A percentile compares a stretch with the other conserved stretches of the same genome.
Evolutionary conservation across 2,329 filamentous ascomycete genomes (phyloP).

Genomic region (Colletotrichum aenigma): DNA sequence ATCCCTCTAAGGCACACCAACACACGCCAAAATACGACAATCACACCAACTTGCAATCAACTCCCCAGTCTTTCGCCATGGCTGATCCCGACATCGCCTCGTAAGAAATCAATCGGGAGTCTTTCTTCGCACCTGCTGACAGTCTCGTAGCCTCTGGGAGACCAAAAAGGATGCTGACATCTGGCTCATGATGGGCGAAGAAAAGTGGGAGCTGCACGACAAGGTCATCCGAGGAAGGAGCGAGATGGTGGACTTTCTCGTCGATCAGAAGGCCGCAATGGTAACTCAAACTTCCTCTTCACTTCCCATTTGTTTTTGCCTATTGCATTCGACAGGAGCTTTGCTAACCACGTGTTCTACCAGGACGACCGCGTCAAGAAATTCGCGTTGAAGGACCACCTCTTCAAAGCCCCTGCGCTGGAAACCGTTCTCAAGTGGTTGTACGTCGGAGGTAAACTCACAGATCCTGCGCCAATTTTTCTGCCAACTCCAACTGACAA

Average conservation of each 20-base stretch:
- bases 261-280: not conserved
- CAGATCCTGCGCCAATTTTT: fast-evolving
- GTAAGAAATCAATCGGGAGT: not conserved
- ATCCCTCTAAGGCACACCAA: not conserved
- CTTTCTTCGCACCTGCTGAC: not conserved
- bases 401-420: not conserved
- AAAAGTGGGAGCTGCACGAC: not conserved
- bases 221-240: not conserved
- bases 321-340: too few relatives aligned
- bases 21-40: not conserved
- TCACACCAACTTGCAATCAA: not conserved
- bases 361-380: not conserved
- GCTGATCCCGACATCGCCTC: not conserved
- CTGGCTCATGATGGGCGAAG: not conserved
- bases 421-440: not conserved
- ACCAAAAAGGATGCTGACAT: not conserved
- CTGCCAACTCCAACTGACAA: not conserved
- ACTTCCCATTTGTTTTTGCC: not conserved
- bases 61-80: not conserved
- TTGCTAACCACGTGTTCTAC: not conserved
- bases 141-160: not conserved
- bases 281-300: not conserved
- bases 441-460: not conserved
- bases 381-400: not conserved
- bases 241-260: not conserved